Evolutionary conservation across 345 rosid species (phyloP), one percentile per base, ranked within the genome.

Genomic region (Murraya paniculata): DNA sequence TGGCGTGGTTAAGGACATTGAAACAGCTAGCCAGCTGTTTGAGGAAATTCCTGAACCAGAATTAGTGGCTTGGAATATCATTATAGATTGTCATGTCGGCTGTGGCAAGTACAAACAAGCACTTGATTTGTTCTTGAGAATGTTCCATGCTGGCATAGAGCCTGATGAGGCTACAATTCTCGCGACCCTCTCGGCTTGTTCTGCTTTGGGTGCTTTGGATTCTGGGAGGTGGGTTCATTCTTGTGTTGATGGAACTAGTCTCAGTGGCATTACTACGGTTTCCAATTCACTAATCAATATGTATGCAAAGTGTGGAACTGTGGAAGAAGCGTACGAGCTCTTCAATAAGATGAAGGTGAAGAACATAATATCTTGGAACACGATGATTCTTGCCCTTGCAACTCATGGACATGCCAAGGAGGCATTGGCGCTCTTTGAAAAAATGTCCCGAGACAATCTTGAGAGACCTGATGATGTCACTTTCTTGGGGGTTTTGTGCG

Each of bases 241-340:
- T 27, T 72, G 58, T 24, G 30, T 83, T 30, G 39, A 36, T 30
- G 33, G 48, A 64, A 64, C 68, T 57, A 31, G 38, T 56, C 59
- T 78, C 55, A 56, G 66, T 22, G 31, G 74, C 11, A 9, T 68
- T n/a, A 22, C 76, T 25, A 45, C 77, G 13, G 80, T 88, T 56
- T 56, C 19, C 9, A 84, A 87, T 83, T 71, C 90, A 7, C 73
- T 87, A 28, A 72, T 87, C 14, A 79, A 86, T 77, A 87, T 89
- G 92, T 80, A 89, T 69, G 86, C 89, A 0, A 87, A 87, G 78
- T 83, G 89, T 61, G 90, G 92, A 36, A 81, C 84, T 0, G 74
- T 84, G 14, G 82, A 78, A 48, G 85, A 84, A 59, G 90, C 92
- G 24, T 74, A 24, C 3, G 78, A 73, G 39, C 64, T 68, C 16